phyloP scores from a whole-genome alignment of 1,284 basidiomycete species.

The Ustilago tritici region DNA sequence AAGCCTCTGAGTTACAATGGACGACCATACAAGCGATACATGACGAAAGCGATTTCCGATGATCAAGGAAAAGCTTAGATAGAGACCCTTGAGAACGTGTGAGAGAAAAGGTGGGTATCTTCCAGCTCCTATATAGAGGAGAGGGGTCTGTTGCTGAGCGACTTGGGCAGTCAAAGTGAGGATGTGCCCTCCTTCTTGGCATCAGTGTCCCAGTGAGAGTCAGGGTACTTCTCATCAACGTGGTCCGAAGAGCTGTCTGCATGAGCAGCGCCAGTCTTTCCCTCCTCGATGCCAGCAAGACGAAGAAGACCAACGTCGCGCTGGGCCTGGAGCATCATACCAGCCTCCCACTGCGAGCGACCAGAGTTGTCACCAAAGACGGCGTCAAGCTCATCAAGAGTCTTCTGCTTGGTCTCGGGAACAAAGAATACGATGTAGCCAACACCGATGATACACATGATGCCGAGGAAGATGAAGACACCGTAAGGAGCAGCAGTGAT shows the following conservation, averaged over 20 bases:
- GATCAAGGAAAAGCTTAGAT: neutral
- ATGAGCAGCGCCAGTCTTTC: slow-evolving; percentile 18
- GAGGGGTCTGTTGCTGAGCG: neutral
- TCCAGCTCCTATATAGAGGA: neutral
- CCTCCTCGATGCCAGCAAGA: slow-evolving; percentile 52
- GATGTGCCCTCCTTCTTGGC: slow-evolving; percentile 29
- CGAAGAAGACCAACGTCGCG: slow-evolving; percentile 53
- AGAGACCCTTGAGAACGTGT: neutral
- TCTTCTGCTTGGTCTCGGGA: slow-evolving; percentile 41
- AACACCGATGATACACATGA: slow-evolving; percentile 33
- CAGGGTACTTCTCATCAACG: slow-evolving; percentile 38
- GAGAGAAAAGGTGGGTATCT: slow-evolving; percentile 12
- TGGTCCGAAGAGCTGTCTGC: slow-evolving; percentile 33
- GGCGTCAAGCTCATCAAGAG: slow-evolving; percentile 38
- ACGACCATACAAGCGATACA: slow-evolving; percentile 7
- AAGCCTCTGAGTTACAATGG: slow-evolving; percentile 2
- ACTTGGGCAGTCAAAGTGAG: slow-evolving; percentile 27
- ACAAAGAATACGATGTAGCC: slow-evolving; percentile 25
- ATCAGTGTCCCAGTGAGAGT: slow-evolving; percentile 14
- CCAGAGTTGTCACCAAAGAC: slow-evolving; percentile 54
- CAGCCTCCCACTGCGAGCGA: slow-evolving; percentile 49
- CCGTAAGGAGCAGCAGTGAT: slow-evolving; percentile 53
- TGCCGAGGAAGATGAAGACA: slow-evolving; percentile 40
- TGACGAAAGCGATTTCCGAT: neutral
- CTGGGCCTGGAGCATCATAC: slow-evolving; percentile 48